These are phyloP conservation scores for Apiospora arundinis DNA, from an alignment of 2,329 filamentous ascomycete species.

Conservation along the genomic window DNA sequence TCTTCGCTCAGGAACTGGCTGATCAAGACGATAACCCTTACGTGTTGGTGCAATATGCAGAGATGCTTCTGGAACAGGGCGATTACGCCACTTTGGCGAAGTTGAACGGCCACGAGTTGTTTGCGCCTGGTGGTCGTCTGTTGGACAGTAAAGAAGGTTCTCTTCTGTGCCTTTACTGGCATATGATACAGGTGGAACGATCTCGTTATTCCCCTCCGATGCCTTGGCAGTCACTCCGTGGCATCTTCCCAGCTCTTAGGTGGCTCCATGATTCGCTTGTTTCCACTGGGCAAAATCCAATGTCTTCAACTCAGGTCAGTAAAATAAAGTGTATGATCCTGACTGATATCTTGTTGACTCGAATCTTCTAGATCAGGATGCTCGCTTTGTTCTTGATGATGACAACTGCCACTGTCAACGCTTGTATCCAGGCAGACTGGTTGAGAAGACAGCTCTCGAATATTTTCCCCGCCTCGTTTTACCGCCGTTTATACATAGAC, in stretches of 20 bases:
- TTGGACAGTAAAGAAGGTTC: slow-evolving; percentile 22
- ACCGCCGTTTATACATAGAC: slow-evolving; percentile 25
- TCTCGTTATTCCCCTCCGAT: neutral
- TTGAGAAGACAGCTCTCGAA: slow-evolving; percentile 26
- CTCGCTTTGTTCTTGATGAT: neutral
- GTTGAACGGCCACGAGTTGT: slow-evolving; percentile 25
- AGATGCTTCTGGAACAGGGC: slow-evolving; percentile 37
- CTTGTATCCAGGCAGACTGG: slow-evolving; percentile 27
- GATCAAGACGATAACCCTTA: slow-evolving; percentile 34
- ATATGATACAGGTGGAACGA: neutral
- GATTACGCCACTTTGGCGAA: slow-evolving; percentile 32
- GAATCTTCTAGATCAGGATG: neutral
- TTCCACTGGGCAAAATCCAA: neutral
- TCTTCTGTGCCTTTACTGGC: neutral
- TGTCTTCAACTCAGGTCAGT: neutral
- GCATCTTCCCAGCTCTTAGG: neutral
- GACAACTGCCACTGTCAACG: neutral
- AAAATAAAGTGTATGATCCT: neutral
- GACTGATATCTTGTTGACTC: neutral
- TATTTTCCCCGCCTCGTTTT: slow-evolving; percentile 20
- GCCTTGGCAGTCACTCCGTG: neutral
- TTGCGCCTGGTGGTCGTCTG: slow-evolving; percentile 20
- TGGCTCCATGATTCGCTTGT: neutral
- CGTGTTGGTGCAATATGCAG: slow-evolving; percentile 36
- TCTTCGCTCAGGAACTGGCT: slow-evolving; percentile 32